Percentiles rank a stretch among this genome's conserved stretches.
These are phyloP conservation scores for Rasamsonia emersonii DNA, from an alignment of 2,329 filamentous ascomycete species.

Conservation along the genomic window DNA sequence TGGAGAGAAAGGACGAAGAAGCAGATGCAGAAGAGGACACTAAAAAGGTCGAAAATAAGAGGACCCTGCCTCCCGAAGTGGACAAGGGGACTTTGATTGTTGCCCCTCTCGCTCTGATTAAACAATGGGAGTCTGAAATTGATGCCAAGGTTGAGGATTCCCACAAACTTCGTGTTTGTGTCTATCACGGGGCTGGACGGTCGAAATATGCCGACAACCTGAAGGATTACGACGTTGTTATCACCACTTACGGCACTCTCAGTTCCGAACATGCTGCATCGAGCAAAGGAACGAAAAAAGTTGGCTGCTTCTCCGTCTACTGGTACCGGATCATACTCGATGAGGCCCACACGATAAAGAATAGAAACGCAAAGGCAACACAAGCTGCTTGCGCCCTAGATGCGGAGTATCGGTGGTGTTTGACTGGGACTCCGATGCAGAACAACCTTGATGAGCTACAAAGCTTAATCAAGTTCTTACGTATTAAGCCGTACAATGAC, in stretches of 20 bases:
- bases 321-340: constrained; percentile 96
- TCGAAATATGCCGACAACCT: constrained; percentile 71
- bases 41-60: constrained; percentile 37
- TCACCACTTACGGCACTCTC: constrained; percentile 93
- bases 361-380: constrained; percentile 89
- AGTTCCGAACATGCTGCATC: constrained; percentile 78
- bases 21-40: constrained; percentile 40
- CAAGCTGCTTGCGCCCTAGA: constrained; percentile 81
- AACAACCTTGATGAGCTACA: constrained; percentile 97
- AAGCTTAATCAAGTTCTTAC: constrained; percentile 82
- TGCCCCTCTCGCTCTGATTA: constrained; percentile 85
- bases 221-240: constrained; percentile 82
- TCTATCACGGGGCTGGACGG: constrained; percentile 83
- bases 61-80: constrained; percentile 59
- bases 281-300: constrained; percentile 55
- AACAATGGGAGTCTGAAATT: constrained; percentile 95
- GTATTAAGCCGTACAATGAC: constrained; percentile 85
- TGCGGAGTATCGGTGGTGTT: constrained; percentile 87
- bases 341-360: constrained; percentile 97
- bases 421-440: constrained; percentile 95
- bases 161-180: constrained; percentile 68
- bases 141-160: constrained; percentile 65
- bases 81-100: constrained; percentile 82
- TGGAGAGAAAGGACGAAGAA: constrained; percentile 38
- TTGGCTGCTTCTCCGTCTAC: constrained; percentile 80